Percentiles rank a stretch among this genome's conserved stretches.
These are phyloP conservation scores for Castanea crenata DNA, from an alignment of 306 rosid genomes.

Conservation along the genomic window DNA sequence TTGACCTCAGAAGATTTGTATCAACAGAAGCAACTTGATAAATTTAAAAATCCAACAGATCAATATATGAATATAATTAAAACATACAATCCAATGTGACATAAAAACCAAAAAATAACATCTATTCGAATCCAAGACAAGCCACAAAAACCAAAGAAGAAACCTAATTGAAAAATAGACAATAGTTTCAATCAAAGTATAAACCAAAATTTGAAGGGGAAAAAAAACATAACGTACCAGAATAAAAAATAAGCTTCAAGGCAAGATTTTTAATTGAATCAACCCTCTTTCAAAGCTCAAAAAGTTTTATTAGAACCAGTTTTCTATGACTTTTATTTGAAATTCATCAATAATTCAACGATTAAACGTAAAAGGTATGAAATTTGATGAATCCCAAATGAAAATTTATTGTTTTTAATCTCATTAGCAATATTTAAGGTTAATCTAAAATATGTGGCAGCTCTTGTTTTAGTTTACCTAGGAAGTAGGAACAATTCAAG, in stretches of 20 bases:
- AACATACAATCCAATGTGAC: background rate
- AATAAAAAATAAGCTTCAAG: background rate
- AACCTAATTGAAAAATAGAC: background rate
- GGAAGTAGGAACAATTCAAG: constrained; percentile 3
- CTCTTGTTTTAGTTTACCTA: background rate
- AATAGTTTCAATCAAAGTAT: background rate
- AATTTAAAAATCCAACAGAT: background rate
- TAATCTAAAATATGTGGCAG: background rate
- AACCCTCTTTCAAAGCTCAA: background rate
- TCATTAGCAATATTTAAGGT: background rate
- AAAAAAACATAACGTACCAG: background rate
- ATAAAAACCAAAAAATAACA: background rate
- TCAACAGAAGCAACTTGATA: background rate
- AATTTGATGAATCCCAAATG: background rate
- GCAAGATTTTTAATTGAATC: background rate
- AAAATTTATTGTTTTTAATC: background rate
- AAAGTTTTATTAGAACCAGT: background rate
- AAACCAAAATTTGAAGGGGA: background rate
- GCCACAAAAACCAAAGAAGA: background rate
- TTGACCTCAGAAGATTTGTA: background rate
- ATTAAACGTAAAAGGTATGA: background rate
- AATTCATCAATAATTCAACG: background rate
- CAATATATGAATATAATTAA: background rate
- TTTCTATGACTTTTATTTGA: background rate
- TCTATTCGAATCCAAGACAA: background rate